phyloP scores from a whole-genome alignment of 1,284 basidiomycete genomes.

The Rhodotorula glutinis region DNA sequence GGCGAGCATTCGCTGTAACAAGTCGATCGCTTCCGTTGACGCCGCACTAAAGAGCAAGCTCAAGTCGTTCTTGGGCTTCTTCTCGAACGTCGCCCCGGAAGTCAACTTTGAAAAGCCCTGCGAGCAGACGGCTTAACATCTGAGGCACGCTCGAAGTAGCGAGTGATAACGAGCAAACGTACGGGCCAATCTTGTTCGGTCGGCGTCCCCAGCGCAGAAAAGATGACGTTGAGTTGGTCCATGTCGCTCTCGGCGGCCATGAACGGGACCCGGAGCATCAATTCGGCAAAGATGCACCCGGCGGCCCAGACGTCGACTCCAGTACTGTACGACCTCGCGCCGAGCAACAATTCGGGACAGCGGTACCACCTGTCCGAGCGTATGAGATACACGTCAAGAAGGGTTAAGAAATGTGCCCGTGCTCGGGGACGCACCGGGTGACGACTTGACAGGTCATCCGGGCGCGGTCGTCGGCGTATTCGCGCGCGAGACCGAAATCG shows the following conservation, averaged over 20 bases:
- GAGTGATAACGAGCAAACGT: too few relatives aligned
- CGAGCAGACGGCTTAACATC: background rate
- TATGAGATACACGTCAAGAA: background rate
- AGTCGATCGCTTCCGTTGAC: constrained; percentile 77
- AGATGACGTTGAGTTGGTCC: constrained; percentile 92
- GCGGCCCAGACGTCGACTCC: constrained; percentile 92
- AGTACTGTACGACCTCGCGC: constrained; percentile 79
- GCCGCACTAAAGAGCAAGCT: constrained; percentile 87
- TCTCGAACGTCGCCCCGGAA: constrained; percentile 77
- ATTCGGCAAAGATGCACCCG: constrained; percentile 91
- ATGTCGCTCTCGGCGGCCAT: constrained; percentile 90
- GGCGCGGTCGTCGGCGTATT: constrained; percentile 86
- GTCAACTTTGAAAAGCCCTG: constrained; percentile 87
- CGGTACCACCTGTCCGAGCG: constrained; percentile 83
- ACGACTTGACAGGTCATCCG: constrained; percentile 99
- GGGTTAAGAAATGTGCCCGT: background rate
- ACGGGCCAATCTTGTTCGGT: constrained; percentile 97
- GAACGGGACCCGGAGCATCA: constrained; percentile 92
- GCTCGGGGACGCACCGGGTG: constrained; percentile 62
- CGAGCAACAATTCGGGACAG: constrained; percentile 87
- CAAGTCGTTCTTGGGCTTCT: constrained; percentile 69
- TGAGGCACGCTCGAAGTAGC: too few relatives aligned
- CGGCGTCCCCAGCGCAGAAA: constrained; percentile 89
- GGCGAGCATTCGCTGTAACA: constrained; percentile 71
- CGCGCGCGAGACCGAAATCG: constrained; percentile 97